Evolutionary conservation across 2,329 filamentous ascomycete species (phyloP), one percentile per base, ranked within the genome.

Genomic region (Cadophora sp.): DNA sequence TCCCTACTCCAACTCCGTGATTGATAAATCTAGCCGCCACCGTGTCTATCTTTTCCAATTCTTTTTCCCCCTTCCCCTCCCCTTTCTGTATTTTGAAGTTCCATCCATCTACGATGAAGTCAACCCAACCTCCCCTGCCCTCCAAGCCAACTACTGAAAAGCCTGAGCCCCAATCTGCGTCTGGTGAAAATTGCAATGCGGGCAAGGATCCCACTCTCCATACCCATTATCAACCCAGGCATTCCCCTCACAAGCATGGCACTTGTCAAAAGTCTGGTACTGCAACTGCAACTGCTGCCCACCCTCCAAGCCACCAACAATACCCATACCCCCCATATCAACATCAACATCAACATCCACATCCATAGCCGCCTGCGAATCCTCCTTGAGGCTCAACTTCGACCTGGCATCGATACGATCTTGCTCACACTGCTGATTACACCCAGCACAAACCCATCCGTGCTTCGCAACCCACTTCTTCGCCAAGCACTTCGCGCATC

Each of bases 401-500:
- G 62, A 16, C 9, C 72, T 60, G 39, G 60, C 65, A 4, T 66
- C 62, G 16, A 64, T 65, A 0, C 73, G 68, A 5, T 71, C 68
- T 7, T 48, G n/a, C 16, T 74, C 71, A 47, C 75, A 77, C 3
- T 63, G 43, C 16, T 39, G 20, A 3, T 74, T 74, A 62, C 75
- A 77, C 4, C 13, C 30, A 0, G 16, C 6, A 33, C 75, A 77
- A 7, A 64, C 55, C 66, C 72, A 77, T 1, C 67, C 68, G 39
- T 71, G 24, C 7, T 66, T 51, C 2, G 51, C 51, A 20, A 75
- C 66, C 24, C 60, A 59, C 1, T 71, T 66, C 30, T 68, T 71
- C 2, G 62, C 14, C 3, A 78, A 62, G 62, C 76, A 78, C 16
- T 70, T 72, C 0, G 70, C 58, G 47, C 76, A 78, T 22, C 75